phyloP scores from a whole-genome alignment of 768 basidiomycete species.

The Agrocybe pediades region DNA sequence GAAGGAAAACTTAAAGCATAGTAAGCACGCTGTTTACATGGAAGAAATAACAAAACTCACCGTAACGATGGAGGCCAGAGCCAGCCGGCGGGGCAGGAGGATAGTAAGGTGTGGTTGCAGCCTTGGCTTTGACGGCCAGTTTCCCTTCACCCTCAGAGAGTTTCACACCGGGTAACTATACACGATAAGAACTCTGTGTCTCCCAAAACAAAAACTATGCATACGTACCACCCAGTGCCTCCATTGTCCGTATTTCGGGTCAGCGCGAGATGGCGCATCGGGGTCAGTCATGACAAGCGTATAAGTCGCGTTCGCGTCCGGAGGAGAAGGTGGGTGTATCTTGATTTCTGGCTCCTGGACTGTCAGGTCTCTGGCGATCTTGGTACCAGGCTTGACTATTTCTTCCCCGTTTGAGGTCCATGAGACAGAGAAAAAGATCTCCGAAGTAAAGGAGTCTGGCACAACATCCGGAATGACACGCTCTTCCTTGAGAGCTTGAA shows the following conservation, averaged over 20 bases:
- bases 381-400: conserved; percentile 27
- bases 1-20: conserved; percentile 46
- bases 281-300: conserved; percentile 62
- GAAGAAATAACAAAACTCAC: conserved; percentile 49
- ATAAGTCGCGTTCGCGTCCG: conserved; percentile 32
- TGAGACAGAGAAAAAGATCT: conserved; percentile 44
- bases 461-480: conserved; percentile 49
- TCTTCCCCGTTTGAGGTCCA: conserved; percentile 41
- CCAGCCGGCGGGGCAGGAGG: conserved; percentile 58
- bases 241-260: conserved; percentile 53
- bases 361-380: conserved; percentile 34
- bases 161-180: neutral
- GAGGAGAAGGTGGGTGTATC: conserved; percentile 42
- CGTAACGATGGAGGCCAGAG: conserved; percentile 59
- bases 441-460: conserved; percentile 36
- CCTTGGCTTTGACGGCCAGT: conserved; percentile 40
- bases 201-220: neutral
- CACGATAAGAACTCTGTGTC: neutral
- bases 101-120: conserved; percentile 55
- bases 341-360: conserved; percentile 51
- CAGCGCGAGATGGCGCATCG: conserved; percentile 52
- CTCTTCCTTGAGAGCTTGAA: conserved; percentile 38
- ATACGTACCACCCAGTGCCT: conserved; percentile 57
- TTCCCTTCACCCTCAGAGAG: conserved; percentile 21
- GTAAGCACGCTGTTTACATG: too few relatives aligned